A percentile compares a stretch with the other conserved stretches of the same genome.
phyloP scores from a whole-genome alignment of 768 basidiomycete species.

The Sporobolomyces roseus region DNA sequence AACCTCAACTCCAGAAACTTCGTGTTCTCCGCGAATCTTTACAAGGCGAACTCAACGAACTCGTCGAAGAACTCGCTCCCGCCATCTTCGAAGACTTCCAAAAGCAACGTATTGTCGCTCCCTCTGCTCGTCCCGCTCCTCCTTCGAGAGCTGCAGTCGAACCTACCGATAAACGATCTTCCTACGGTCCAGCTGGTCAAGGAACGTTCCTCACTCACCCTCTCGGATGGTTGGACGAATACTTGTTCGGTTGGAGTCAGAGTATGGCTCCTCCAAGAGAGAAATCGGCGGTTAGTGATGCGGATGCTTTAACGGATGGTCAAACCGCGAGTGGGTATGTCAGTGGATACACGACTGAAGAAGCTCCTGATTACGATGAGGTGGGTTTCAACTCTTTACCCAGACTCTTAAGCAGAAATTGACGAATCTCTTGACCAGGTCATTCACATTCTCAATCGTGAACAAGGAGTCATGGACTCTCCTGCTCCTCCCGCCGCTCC shows the following conservation, averaged over 20 bases:
- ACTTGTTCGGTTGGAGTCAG: conserved; percentile 77
- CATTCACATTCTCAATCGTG: conserved; percentile 40
- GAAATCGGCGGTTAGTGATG: conserved; percentile 65
- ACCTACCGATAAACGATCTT: conserved; percentile 42
- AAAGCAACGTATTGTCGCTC: conserved; percentile 55
- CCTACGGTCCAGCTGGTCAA: conserved; percentile 78
- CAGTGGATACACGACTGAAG: conserved; percentile 40
- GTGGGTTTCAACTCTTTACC: neutral
- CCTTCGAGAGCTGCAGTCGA: conserved; percentile 4
- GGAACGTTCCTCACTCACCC: conserved; percentile 80
- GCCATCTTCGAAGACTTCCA: conserved; percentile 82
- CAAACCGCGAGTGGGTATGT: conserved; percentile 28
- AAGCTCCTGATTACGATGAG: conserved; percentile 41
- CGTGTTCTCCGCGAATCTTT: conserved; percentile 69
- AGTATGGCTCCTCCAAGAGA: conserved; percentile 66
- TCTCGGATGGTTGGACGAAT: conserved; percentile 92
- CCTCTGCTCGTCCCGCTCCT: neutral
- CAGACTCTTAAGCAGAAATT: neutral
- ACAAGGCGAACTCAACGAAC: conserved; percentile 74
- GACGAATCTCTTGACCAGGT: conserved; percentile 17
- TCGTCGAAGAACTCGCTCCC: conserved; percentile 85
- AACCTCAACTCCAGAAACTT: conserved; percentile 69
- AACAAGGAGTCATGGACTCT: conserved; percentile 26
- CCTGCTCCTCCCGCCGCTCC: neutral
- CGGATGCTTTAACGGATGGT: conserved; percentile 29